phyloP scores from a whole-genome alignment of 371 early-diverging fungal genomes.

The Mucor saturninus region DNA sequence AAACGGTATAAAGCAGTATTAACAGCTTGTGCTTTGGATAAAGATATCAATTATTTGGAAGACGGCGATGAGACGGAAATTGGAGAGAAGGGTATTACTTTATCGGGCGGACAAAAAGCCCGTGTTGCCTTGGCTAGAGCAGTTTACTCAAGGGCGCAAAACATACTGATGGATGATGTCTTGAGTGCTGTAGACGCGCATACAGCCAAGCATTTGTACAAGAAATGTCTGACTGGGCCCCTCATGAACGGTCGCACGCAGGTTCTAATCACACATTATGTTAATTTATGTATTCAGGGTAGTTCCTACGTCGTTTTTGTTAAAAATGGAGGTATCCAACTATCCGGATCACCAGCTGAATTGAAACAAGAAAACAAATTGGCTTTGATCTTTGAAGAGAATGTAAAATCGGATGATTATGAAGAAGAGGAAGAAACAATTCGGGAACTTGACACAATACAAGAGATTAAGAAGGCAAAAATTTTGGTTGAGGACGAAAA shows the following conservation, averaged over 20 bases:
- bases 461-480: slow-evolving; percentile 24
- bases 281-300: slow-evolving; percentile 73
- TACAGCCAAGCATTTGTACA: slow-evolving; percentile 84
- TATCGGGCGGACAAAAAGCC: slow-evolving; percentile 82
- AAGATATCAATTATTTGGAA: slow-evolving; percentile 64
- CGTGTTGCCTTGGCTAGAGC: slow-evolving; percentile 86
- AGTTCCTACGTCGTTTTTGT: slow-evolving; percentile 71
- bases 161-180: slow-evolving; percentile 83
- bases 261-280: slow-evolving; percentile 90
- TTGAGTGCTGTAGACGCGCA: slow-evolving; percentile 86
- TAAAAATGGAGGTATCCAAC: slow-evolving; percentile 54
- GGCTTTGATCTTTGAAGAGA: slow-evolving; percentile 19
- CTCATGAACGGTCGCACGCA: slow-evolving; percentile 80
- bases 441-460: background rate
- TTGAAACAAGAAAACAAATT: slow-evolving; percentile 46
- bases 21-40: slow-evolving; percentile 60
- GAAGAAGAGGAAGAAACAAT: background rate
- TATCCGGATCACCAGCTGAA: slow-evolving; percentile 50
- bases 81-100: slow-evolving; percentile 85
- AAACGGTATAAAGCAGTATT: slow-evolving; percentile 63
- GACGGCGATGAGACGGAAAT: slow-evolving; percentile 93
- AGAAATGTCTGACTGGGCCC: slow-evolving; percentile 70
- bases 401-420: background rate
- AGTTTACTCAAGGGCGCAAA: slow-evolving; percentile 76
- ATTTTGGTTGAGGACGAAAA: slow-evolving; percentile 33